Evolutionary conservation across 805 yeast species (phyloP).

Genomic region (Cyberlindnera mycetangii): DNA sequence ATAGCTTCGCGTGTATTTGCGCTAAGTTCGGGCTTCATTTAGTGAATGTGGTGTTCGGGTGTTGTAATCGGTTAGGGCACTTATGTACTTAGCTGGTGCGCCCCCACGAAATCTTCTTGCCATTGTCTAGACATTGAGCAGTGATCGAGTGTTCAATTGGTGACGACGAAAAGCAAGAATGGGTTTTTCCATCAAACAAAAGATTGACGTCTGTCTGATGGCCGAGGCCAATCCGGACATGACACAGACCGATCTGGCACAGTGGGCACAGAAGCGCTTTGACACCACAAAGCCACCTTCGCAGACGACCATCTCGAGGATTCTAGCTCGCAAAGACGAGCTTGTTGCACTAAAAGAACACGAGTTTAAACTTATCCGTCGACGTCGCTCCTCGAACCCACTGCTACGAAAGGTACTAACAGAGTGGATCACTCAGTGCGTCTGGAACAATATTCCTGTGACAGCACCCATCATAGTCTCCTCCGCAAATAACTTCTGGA

Average conservation of each 20-base stretch:
- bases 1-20: neutral
- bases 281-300: conserved; percentile 54
- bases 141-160: neutral
- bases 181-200: conserved; percentile 61
- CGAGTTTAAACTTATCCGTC: conserved; percentile 47
- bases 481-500: conserved; percentile 65
- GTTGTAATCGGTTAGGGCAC: neutral
- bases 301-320: conserved; percentile 64
- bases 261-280: conserved; percentile 58
- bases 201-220: conserved; percentile 64
- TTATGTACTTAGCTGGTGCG: neutral
- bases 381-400: conserved; percentile 48
- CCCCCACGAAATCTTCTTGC: neutral
- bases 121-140: neutral
- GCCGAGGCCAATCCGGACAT: conserved; percentile 64
- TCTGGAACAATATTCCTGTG: conserved; percentile 64
- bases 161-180: conserved; percentile 24
- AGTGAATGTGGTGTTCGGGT: neutral
- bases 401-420: conserved; percentile 54
- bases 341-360: conserved; percentile 47
- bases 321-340: conserved; percentile 54
- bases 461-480: conserved; percentile 61
- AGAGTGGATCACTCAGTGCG: conserved; percentile 69
- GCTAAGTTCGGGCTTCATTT: neutral
- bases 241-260: conserved; percentile 64